Conservation (phyloP, 2,329 filamentous ascomycete genomes). For the Arachnopeziza araneosa region DNA sequence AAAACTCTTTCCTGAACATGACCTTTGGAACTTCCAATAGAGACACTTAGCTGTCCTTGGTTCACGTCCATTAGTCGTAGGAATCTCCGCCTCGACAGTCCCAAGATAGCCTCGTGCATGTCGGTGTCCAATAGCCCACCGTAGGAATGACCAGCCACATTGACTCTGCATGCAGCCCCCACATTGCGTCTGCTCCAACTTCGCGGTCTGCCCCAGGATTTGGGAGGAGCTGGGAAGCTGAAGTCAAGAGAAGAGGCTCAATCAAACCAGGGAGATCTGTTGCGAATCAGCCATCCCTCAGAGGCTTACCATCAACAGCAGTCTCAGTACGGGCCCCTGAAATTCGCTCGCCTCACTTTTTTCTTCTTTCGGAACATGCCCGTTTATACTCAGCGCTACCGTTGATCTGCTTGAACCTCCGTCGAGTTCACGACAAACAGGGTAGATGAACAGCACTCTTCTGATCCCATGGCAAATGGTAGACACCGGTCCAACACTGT, state of each 20-base stretch:
- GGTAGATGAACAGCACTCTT: slow-evolving; percentile 5
- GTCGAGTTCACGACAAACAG: background rate
- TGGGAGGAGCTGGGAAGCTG: background rate
- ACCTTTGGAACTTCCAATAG: too few species aligned
- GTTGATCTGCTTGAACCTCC: background rate
- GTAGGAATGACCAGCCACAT: background rate
- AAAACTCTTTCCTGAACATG: too few species aligned
- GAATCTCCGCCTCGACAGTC: background rate
- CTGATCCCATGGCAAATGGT: slow-evolving; percentile 5
- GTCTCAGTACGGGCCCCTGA: background rate
- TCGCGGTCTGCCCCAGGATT: background rate
- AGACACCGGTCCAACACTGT: background rate
- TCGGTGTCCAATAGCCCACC: background rate
- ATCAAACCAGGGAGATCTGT: background rate
- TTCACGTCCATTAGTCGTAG: background rate
- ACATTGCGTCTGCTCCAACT: background rate
- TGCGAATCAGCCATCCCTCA: background rate
- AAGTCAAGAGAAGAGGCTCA: background rate
- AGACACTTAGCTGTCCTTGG: background rate
- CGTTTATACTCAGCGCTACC: background rate
- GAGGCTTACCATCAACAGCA: background rate
- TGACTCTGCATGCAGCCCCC: background rate
- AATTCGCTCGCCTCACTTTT: background rate
- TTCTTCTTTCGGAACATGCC: background rate
- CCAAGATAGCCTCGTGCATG: background rate